These are phyloP conservation scores for Aspergillus homomorphus DNA, from an alignment of 495 filamentous ascomycete genomes.

Conservation along the genomic window DNA sequence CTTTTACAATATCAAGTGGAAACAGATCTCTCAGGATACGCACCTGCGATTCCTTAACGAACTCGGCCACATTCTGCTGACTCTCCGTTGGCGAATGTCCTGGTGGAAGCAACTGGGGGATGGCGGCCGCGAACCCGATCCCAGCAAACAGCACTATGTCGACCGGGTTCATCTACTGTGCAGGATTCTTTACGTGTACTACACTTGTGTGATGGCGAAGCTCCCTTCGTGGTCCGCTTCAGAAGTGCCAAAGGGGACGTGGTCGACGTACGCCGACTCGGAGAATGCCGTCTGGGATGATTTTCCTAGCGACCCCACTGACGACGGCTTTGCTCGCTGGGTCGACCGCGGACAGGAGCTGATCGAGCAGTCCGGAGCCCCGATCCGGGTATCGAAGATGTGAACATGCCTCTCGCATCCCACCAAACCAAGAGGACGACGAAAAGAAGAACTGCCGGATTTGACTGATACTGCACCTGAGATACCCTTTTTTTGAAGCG, in stretches of 20 bases:
- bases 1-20: conserved; percentile 52
- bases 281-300: conserved; percentile 45
- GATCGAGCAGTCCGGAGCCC: conserved; percentile 46
- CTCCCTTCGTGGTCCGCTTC: conserved; percentile 42
- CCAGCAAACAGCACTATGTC: conserved; percentile 44
- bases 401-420: not conserved
- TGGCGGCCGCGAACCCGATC: conserved; percentile 41
- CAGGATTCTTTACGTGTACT: conserved; percentile 50
- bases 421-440: not conserved
- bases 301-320: conserved; percentile 41
- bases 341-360: conserved; percentile 40
- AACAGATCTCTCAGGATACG: conserved; percentile 46
- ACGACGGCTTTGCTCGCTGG: conserved; percentile 43
- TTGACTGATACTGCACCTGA: conserved; percentile 26
- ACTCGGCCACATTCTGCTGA: conserved; percentile 45
- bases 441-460: conserved; percentile 13
- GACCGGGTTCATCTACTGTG: conserved; percentile 48
- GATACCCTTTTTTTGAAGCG: conserved; percentile 37
- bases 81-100: conserved; percentile 48
- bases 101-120: conserved; percentile 51
- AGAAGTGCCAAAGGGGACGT: conserved; percentile 42
- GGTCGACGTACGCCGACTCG: conserved; percentile 46
- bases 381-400: conserved; percentile 31
- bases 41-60: conserved; percentile 43
- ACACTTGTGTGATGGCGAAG: conserved; percentile 47